Base-by-base conservation (phyloP, 2,329 filamentous ascomycete species). In the Tolypocladium amazonense region DNA sequence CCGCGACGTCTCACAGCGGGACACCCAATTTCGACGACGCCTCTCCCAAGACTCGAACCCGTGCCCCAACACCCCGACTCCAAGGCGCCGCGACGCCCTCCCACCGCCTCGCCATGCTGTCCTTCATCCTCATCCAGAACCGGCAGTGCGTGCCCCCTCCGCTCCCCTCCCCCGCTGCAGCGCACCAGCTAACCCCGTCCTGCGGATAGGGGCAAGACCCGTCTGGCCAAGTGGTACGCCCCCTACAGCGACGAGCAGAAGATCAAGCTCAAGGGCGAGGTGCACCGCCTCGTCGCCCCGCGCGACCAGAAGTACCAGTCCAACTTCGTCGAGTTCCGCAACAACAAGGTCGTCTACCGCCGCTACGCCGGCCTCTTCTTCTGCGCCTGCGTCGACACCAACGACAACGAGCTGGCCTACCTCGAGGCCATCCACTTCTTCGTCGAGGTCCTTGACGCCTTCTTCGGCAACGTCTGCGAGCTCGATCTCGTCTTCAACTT, bases 291-390 rank as follows among this genome's bases (percentile, higher is more conserved):
- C 67, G 93, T 99, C 62, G 94, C 94, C 0, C 94, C 94, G 8
- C 90, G 94, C 71, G 94, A 99, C 77, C 94, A 99, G 73, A 99
- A 99, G 74, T 96, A 99, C 81, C 94, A 99, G 75, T 96, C 92
- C 77, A 99, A 99, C 79, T 99, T 99, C 71, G 94, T 99, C 81
- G 94, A 99, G 77, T 88, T 89, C 79, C 89, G 90, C 66, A 90
- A 92, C 77, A 92, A 93, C 73, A 97, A 97, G 79, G 89, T 99
- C 68, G 91, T 99, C 58, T 99, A 99, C 79, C 88, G 95, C 53
- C 89, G 94, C 63, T 99, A 99, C 77, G 94, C 94, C 0, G 94
- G 94, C 0, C 86, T 99, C 61, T 99, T 99, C 84, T 99, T 99
- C 81, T 99, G 94, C 80, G 95, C 92, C 58, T 97, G 94, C 76